A percentile compares a stretch with the other conserved stretches of the same genome.
phyloP scores from a whole-genome alignment of 371 early-diverging fungal genomes.

The Mortierella sp. region DNA sequence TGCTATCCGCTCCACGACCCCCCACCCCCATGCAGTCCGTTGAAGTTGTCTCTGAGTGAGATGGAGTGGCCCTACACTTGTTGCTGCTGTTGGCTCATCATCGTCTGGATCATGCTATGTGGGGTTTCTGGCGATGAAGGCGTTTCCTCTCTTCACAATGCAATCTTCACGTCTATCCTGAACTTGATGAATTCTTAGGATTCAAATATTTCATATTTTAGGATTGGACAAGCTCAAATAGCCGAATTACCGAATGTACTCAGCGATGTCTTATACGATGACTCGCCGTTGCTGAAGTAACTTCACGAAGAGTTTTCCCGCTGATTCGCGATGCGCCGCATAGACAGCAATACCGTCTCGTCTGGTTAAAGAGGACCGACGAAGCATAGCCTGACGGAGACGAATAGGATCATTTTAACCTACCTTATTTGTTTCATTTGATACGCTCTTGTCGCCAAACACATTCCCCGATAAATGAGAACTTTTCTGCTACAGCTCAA shows the following conservation, averaged over 20 bases:
- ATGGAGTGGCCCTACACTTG: too few relatives aligned
- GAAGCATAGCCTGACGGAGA: background rate
- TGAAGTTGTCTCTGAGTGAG: too few relatives aligned
- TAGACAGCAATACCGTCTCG: background rate
- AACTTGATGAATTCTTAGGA: background rate
- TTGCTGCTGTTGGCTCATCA: background rate
- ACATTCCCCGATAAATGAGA: slow-evolving; percentile 15
- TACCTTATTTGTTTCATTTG: slow-evolving; percentile 1
- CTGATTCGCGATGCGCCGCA: background rate
- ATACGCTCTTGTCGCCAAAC: slow-evolving; percentile 3
- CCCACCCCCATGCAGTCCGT: too few relatives aligned
- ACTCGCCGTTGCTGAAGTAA: background rate
- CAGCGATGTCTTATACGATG: slow-evolving; percentile 6
- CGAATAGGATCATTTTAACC: background rate
- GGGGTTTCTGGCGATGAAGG: background rate
- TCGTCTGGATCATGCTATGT: background rate
- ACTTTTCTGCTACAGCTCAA: slow-evolving; percentile 8
- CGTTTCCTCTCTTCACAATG: background rate
- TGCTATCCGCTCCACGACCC: too few relatives aligned
- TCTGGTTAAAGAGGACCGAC: too few relatives aligned
- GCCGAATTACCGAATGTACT: background rate
- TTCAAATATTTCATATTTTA: background rate
- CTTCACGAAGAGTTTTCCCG: background rate
- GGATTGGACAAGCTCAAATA: background rate
- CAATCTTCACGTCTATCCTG: background rate